A percentile compares a stretch with the other conserved stretches of the same genome.
Evolutionary conservation across 352 stramenopile species (phyloP).

Genomic region (Phytopythium mirpurense): DNA sequence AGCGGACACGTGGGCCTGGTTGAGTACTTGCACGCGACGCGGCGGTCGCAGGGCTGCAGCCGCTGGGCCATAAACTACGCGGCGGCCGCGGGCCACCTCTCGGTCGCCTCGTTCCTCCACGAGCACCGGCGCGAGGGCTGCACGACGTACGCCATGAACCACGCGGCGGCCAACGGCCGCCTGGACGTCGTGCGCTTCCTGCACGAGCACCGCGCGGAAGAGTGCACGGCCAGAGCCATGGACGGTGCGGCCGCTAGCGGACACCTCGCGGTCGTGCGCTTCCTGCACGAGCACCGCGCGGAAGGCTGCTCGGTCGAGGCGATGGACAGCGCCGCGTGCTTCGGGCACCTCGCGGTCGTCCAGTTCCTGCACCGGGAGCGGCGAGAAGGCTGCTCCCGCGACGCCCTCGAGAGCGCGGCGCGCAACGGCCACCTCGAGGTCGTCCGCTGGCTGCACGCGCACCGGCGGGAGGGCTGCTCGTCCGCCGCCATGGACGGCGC

Average conservation of each 20-base stretch:
- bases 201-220: conserved; percentile 8
- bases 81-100: conserved; percentile 9
- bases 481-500: conserved; percentile 1
- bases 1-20: conserved; percentile 1
- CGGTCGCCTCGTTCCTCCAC: conserved; percentile 11
- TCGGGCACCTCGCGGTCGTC: not conserved
- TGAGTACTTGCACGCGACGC: conserved; percentile 3
- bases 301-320: conserved; percentile 8
- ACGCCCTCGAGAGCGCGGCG: not conserved
- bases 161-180: conserved; percentile 9
- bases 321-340: conserved; percentile 5
- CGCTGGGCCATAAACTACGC: conserved; percentile 8
- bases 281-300: conserved; percentile 7
- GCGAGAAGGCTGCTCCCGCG: not conserved
- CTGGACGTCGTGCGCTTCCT: conserved; percentile 14
- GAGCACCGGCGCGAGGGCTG: conserved; percentile 6
- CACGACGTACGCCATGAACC: conserved; percentile 9
- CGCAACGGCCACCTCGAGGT: not conserved
- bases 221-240: conserved; percentile 8
- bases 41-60: conserved; percentile 2
- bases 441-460: conserved; percentile 1
- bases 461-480: conserved; percentile 1
- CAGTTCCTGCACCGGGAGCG: conserved; percentile 1
- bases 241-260: conserved; percentile 3
- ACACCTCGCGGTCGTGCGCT: conserved; percentile 9